Evolutionary conservation across 441 rosid species (phyloP).

Genomic region (Pelargonium australe): DNA sequence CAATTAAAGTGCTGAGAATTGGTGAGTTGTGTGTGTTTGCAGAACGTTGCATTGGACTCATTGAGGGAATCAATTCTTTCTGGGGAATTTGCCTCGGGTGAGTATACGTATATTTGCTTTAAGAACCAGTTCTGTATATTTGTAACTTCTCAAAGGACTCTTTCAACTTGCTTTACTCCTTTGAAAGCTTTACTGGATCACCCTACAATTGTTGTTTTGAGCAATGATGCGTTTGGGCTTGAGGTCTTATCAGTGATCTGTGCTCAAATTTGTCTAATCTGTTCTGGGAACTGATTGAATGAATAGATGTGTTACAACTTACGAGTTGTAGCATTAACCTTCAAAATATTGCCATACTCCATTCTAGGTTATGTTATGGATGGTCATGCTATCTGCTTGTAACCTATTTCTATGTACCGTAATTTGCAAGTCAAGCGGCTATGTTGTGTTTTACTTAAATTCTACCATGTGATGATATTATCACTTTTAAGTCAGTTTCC

Average conservation of each 20-base stretch:
- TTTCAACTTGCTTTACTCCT: background rate
- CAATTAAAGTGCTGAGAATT: constrained; percentile 11
- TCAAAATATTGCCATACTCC: no score
- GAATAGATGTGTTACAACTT: background rate
- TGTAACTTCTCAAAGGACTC: constrained; percentile 7
- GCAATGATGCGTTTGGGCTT: background rate
- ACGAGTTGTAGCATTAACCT: background rate
- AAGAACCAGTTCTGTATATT: background rate
- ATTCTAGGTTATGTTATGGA: no score
- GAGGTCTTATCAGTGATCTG: background rate
- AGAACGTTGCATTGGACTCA: constrained; percentile 72
- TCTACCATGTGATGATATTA: no score
- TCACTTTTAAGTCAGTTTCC: no score
- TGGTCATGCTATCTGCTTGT: no score
- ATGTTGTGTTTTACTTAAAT: no score
- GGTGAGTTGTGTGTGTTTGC: constrained; percentile 25
- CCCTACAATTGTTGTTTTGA: background rate
- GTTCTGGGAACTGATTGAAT: background rate
- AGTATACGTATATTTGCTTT: constrained; percentile 13
- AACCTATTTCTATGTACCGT: no score
- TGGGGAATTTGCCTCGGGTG: constrained; percentile 44
- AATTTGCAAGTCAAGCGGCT: no score
- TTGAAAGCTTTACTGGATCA: background rate
- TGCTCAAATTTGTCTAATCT: background rate
- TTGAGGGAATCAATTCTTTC: constrained; percentile 51